Evolutionary conservation across 2,329 filamentous ascomycete genomes (phyloP), one percentile per base, ranked within the genome.

Genomic region (Claviceps capensis): DNA sequence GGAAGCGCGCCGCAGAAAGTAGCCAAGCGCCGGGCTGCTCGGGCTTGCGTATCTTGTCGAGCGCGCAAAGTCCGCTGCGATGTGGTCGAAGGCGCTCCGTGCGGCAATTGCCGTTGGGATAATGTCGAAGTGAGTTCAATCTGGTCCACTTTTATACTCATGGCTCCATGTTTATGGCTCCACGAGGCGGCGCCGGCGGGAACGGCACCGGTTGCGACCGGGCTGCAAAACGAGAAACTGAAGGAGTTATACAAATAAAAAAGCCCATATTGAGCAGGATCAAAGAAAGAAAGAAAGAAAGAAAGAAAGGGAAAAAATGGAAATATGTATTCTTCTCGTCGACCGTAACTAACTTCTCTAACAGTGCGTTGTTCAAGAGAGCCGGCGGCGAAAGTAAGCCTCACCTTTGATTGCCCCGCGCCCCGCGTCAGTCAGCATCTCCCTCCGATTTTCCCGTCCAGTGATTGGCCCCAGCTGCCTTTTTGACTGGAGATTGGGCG

Each of bases 1-100:
- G 34, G 59, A 60, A 64, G 63, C 19, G 61, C 61, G 13, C 62
- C 68, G 11, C 64, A 69, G 54, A 81, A 81, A 63, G 62, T 74
- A 56, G 78, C 71, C 50, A 96, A 95, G 70, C 79, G 89, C 62
- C 80, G 90, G 63, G 89, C 90, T n/a, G 88, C 89, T 9, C 86
- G 91, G 60, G 90, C 90, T 17, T 96, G 90, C 66, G 87, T 88
- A 56, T 88, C 85, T 60, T 95, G 90, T 69, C 80, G 90, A 61
- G 83, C 86, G 53, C 82, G 90, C 63, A 96, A 96, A 67, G 90
- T 96, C 43, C 81, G 90, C 53, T 96, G 90, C 72, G 90, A 96
- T 71, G 89, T 95, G 52, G 88, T 93, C 54, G 88, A 95, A 67
- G 85, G 85, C 48, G 84, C 84, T 44, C 88, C 88, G 1, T 95